Evolutionary conservation across 2,329 filamentous ascomycete species (phyloP).

Genomic region (Aspergillus fischeri): DNA sequence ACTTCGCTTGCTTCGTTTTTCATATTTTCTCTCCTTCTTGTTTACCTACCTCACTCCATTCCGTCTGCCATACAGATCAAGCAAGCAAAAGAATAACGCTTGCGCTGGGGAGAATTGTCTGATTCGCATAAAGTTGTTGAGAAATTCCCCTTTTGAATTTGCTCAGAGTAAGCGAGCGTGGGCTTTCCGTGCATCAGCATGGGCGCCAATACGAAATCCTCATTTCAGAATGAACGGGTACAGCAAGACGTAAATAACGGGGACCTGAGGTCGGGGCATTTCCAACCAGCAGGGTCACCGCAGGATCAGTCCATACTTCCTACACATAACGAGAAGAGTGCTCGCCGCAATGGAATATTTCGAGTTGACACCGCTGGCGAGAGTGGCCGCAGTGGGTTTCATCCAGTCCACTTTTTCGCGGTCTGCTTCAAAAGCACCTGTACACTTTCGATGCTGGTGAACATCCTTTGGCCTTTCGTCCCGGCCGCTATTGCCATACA

Average conservation of each 20-base stretch:
- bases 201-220: slow-evolving; percentile 11
- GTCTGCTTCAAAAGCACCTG: slow-evolving; percentile 64
- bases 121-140: not conserved
- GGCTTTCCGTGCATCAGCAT: slow-evolving; percentile 6
- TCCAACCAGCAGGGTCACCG: slow-evolving; percentile 13
- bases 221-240: slow-evolving; percentile 6
- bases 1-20: not conserved
- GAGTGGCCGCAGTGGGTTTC: slow-evolving; percentile 63
- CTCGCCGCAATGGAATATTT: slow-evolving; percentile 23
- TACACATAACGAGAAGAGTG: slow-evolving; percentile 18
- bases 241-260: not conserved
- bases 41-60: not conserved
- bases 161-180: not conserved
- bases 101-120: not conserved
- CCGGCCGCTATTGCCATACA: slow-evolving; percentile 66
- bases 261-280: slow-evolving; percentile 2
- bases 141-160: not conserved
- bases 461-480: slow-evolving; percentile 71
- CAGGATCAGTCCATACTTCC: slow-evolving; percentile 22
- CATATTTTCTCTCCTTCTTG: not conserved
- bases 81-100: not conserved
- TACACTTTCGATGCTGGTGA: slow-evolving; percentile 60
- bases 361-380: slow-evolving; percentile 51
- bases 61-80: not conserved
- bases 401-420: slow-evolving; percentile 59